Conservation (phyloP, 805 yeast species). For the Barnettozyma botsteinii region DNA sequence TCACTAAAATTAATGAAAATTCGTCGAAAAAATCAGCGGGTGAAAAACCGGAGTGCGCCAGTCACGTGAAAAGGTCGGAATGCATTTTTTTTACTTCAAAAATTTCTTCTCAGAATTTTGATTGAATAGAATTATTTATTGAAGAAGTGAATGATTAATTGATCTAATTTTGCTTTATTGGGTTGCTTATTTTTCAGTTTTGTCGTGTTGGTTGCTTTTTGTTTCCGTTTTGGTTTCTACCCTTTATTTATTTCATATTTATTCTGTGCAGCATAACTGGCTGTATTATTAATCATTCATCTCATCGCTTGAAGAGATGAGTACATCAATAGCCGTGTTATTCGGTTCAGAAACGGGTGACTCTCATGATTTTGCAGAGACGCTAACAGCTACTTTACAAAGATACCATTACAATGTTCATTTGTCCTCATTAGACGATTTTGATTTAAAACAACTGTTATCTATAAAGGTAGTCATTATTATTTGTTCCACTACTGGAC, state of each 20-base stretch:
- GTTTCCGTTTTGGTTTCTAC: not conserved
- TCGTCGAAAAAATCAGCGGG: not conserved
- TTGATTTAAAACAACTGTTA: slow-evolving; percentile 47
- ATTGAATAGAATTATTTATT: too few relatives aligned
- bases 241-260: not conserved
- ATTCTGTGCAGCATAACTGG: not conserved
- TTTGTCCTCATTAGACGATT: slow-evolving; percentile 53
- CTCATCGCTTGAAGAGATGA: slow-evolving; percentile 8
- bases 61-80: not conserved
- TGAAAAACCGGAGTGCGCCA: not conserved
- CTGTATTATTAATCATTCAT: not conserved
- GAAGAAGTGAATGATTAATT: too few relatives aligned
- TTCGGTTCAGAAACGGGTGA: slow-evolving; percentile 95
- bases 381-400: slow-evolving; percentile 49
- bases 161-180: too few relatives aligned
- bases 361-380: slow-evolving; percentile 75
- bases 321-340: slow-evolving; percentile 47
- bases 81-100: too few relatives aligned
- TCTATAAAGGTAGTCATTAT: slow-evolving; percentile 45
- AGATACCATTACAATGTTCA: slow-evolving; percentile 45
- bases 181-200: too few relatives aligned
- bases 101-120: not conserved
- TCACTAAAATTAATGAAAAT: too few relatives aligned
- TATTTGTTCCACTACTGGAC: slow-evolving; percentile 89
- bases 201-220: not conserved